Evolutionary conservation across 2,329 filamentous ascomycete genomes (phyloP).

Genomic region (Aureobasidium sp.): DNA sequence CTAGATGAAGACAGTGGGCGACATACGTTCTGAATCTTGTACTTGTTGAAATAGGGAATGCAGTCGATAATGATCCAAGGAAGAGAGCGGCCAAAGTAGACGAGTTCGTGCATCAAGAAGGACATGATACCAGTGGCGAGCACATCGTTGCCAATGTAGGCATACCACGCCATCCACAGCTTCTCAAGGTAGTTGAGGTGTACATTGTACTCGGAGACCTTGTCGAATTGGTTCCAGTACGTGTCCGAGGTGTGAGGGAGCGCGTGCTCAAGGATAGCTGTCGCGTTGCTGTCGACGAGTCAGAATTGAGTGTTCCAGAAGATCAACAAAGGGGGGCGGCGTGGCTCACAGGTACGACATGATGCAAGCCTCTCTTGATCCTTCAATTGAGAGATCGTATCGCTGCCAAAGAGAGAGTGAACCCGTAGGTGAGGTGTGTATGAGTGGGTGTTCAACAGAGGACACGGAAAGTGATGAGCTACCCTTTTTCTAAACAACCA

Average conservation of each 20-base stretch:
- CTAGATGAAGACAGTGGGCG: not conserved
- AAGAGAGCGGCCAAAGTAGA: conserved; percentile 88
- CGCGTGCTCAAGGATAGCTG: conserved; percentile 26
- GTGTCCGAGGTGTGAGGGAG: conserved; percentile 41
- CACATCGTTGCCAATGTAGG: conserved; percentile 95
- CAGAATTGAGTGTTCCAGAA: not conserved
- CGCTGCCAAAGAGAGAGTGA: not conserved
- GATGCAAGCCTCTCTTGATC: conserved; percentile 3
- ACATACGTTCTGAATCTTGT: conserved; percentile 84
- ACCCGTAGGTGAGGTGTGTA: not conserved
- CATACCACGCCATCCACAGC: conserved; percentile 92
- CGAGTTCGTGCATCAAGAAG: conserved; percentile 84
- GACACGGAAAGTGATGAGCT: not conserved
- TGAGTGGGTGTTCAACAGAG: not conserved
- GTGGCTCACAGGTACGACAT: conserved; percentile 12
- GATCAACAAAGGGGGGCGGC: not conserved
- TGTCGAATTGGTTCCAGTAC: conserved; percentile 59
- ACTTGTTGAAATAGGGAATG: conserved; percentile 81
- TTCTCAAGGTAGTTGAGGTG: conserved; percentile 80
- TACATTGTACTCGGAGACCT: conserved; percentile 65
- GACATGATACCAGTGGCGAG: conserved; percentile 97
- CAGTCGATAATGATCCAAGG: conserved; percentile 90
- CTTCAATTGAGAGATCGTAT: not conserved
- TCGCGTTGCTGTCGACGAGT: conserved; percentile 20
- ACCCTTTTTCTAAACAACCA: conserved; percentile 6